These are phyloP conservation scores for Ascochyta koolunga DNA, from an alignment of 2,329 filamentous ascomycete species.

Conservation along the genomic window DNA sequence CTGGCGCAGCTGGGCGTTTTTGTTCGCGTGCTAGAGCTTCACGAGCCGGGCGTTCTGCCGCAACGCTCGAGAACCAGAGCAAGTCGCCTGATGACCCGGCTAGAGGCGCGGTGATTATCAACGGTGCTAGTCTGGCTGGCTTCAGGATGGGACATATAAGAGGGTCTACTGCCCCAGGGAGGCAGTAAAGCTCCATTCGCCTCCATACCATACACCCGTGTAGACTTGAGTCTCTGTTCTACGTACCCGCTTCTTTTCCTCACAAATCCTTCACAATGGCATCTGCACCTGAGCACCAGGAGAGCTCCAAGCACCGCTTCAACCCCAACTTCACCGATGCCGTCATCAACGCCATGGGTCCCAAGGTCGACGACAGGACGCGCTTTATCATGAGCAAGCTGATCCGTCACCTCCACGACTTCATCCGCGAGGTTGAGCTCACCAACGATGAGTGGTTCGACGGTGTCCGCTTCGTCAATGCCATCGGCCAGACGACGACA, in stretches of 20 bases:
- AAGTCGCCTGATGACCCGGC: slow-evolving; percentile 30
- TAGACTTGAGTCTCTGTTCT: background rate
- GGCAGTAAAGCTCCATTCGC: background rate
- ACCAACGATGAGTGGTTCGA: slow-evolving; percentile 78
- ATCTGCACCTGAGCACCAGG: slow-evolving; percentile 31
- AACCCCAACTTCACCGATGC: slow-evolving; percentile 78
- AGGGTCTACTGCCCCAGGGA: slow-evolving; percentile 15
- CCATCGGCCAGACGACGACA: slow-evolving; percentile 71
- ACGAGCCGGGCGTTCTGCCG: slow-evolving; percentile 31
- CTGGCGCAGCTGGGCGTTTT: slow-evolving; percentile 16
- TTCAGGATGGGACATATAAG: slow-evolving; percentile 25
- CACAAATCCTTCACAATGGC: slow-evolving; percentile 15
- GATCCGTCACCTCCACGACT: slow-evolving; percentile 78
- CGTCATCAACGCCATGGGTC: slow-evolving; percentile 75
- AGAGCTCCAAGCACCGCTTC: slow-evolving; percentile 55
- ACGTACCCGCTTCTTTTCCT: background rate
- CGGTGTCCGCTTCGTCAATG: slow-evolving; percentile 77
- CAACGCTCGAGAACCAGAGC: slow-evolving; percentile 14
- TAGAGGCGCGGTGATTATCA: slow-evolving; percentile 31
- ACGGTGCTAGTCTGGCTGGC: slow-evolving; percentile 27
- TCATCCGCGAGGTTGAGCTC: slow-evolving; percentile 77
- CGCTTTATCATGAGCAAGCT: slow-evolving; percentile 68
- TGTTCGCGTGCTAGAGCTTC: slow-evolving; percentile 10
- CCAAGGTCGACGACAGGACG: slow-evolving; percentile 69
- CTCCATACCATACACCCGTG: background rate